These are phyloP conservation scores for Pleurotus citrinopileatus DNA, from an alignment of 768 basidiomycete species.

Conservation along the genomic window DNA sequence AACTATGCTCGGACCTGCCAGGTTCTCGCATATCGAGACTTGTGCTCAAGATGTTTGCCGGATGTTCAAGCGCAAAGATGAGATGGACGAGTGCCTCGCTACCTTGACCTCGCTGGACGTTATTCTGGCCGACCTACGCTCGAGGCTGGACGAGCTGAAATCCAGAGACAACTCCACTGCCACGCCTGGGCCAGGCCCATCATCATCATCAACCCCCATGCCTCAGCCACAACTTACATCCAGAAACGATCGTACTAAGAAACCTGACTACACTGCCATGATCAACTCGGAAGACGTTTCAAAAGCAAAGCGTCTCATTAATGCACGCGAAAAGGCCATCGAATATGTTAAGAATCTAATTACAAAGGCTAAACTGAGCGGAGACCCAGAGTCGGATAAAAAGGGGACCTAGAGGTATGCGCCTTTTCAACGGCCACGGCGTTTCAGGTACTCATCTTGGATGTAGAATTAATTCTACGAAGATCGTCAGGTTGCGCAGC, in stretches of 20 bases:
- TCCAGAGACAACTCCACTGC: conserved; percentile 5
- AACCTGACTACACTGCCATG: conserved; percentile 49
- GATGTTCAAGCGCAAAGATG: conserved; percentile 63
- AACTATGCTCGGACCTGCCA: conserved; percentile 69
- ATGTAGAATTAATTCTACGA: background rate
- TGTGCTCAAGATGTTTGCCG: conserved; percentile 75
- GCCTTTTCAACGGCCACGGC: background rate
- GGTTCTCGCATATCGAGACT: conserved; percentile 77
- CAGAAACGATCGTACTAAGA: conserved; percentile 12
- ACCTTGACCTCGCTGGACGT: conserved; percentile 61
- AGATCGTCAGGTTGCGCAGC: too few relatives aligned
- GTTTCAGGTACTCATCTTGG: background rate
- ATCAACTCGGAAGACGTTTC: conserved; percentile 43
- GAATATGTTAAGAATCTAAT: conserved; percentile 57
- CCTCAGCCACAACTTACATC: background rate
- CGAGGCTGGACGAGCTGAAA: conserved; percentile 30
- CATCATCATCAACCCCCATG: background rate
- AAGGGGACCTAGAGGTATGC: conserved; percentile 9
- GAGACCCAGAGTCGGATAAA: too few relatives aligned
- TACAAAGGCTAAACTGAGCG: conserved; percentile 27
- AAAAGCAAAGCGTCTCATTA: conserved; percentile 65
- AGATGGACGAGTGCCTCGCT: conserved; percentile 58
- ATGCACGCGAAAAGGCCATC: conserved; percentile 68
- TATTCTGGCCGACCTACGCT: conserved; percentile 53
- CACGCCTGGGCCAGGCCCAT: background rate